These are phyloP conservation scores for Glarea lozoyensis DNA, from an alignment of 495 filamentous ascomycete species.

Conservation along the genomic window DNA sequence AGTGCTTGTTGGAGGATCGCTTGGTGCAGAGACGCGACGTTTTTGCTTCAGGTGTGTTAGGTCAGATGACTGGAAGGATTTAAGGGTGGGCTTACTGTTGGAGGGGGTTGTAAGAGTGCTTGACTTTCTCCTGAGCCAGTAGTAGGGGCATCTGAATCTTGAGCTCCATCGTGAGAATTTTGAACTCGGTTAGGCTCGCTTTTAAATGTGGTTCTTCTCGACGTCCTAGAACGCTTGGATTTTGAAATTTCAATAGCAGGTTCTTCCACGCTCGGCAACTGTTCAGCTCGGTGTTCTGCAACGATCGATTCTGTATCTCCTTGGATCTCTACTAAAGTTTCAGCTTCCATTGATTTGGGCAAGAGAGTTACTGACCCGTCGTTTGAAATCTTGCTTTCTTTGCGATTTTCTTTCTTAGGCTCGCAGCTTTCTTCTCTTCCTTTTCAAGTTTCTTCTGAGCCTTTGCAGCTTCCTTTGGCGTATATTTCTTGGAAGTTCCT, in stretches of 20 bases:
- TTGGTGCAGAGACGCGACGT: slow-evolving; percentile 18
- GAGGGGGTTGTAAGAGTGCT: not conserved
- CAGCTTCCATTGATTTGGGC: not conserved
- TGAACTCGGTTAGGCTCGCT: slow-evolving; percentile 12
- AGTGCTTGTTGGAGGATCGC: slow-evolving; percentile 11
- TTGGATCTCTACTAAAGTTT: not conserved
- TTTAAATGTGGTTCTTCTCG: slow-evolving; percentile 12
- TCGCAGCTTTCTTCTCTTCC: slow-evolving; percentile 8
- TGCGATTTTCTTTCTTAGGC: slow-evolving; percentile 6
- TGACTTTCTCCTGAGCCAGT: slow-evolving; percentile 12
- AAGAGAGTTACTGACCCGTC: not conserved
- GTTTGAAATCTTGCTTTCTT: slow-evolving; percentile 6
- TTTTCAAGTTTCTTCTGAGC: slow-evolving; percentile 12
- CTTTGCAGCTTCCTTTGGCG: too few relatives aligned
- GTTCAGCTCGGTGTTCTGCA: not conserved
- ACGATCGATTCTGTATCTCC: not conserved
- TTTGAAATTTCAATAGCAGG: slow-evolving; percentile 8
- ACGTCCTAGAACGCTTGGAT: slow-evolving; percentile 7
- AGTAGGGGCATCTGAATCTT: slow-evolving; percentile 11
- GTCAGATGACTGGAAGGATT: not conserved
- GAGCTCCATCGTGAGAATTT: slow-evolving; percentile 13
- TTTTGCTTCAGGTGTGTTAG: slow-evolving; percentile 4
- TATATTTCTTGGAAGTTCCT: slow-evolving; percentile 3
- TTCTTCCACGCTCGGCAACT: not conserved
- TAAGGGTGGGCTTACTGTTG: not conserved